Evolutionary conservation across 2,329 filamentous ascomycete genomes (phyloP).

Genomic region (Fonsecaea multimorphosa): DNA sequence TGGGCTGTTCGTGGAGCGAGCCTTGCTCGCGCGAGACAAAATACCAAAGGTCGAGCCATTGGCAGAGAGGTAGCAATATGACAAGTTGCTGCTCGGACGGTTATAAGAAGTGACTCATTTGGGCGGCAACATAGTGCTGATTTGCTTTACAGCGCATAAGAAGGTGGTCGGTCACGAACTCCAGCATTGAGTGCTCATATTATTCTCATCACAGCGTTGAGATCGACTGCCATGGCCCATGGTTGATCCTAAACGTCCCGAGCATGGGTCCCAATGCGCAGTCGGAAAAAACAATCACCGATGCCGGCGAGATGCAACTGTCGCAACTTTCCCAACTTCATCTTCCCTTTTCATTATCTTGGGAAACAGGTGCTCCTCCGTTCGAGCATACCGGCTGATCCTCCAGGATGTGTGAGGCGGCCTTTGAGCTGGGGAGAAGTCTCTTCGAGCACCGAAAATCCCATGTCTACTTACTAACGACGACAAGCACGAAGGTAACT

Average conservation of each 20-base stretch:
- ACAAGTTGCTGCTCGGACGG: background rate
- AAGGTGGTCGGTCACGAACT: background rate
- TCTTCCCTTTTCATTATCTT: background rate
- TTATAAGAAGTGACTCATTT: background rate
- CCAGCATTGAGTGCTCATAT: conserved; percentile 2
- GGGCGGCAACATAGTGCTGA: background rate
- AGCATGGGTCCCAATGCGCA: conserved; percentile 3
- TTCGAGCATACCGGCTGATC: background rate
- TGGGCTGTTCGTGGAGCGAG: background rate
- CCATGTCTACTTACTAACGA: conserved; percentile 17
- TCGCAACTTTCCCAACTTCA: background rate
- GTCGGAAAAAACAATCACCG: conserved; percentile 11
- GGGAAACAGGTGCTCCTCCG: background rate
- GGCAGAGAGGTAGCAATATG: background rate
- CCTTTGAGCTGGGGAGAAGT: conserved; percentile 19
- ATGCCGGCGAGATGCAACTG: background rate
- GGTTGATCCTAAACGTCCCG: background rate
- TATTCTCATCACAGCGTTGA: background rate
- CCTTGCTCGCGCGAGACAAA: conserved; percentile 12
- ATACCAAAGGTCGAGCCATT: conserved; percentile 19
- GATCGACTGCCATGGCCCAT: background rate
- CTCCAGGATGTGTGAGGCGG: conserved; percentile 16
- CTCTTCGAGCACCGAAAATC: conserved; percentile 23
- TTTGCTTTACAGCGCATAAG: background rate
- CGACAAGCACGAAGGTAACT: conserved; percentile 11